Percentiles rank a stretch among this genome's conserved stretches.
Evolutionary conservation across 176 grass and related monocot species (phyloP).

Genomic region (Cenchrus fungigraminus): DNA sequence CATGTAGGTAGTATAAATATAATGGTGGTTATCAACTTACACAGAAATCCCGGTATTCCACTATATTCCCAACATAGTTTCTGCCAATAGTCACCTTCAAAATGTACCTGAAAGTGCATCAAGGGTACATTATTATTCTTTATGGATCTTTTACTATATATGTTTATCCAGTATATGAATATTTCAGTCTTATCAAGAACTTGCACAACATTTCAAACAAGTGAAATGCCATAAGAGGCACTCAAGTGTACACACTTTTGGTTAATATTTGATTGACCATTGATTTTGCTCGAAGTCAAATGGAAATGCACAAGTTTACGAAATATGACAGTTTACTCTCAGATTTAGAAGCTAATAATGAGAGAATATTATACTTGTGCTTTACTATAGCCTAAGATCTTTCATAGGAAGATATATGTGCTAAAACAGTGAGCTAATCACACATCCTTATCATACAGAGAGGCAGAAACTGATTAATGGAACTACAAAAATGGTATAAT

Average conservation of each 20-base stretch:
- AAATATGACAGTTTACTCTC: neutral
- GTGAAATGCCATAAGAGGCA: neutral
- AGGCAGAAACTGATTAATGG: neutral
- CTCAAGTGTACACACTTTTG: neutral
- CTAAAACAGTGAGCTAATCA: neutral
- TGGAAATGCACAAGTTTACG: neutral
- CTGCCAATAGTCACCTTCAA: constrained; percentile 79
- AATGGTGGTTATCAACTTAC: constrained; percentile 50
- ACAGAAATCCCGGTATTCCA: constrained; percentile 74
- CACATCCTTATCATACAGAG: neutral
- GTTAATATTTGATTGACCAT: neutral
- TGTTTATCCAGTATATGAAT: neutral
- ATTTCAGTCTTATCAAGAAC: neutral
- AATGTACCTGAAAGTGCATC: constrained; percentile 60
- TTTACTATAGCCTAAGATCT: neutral
- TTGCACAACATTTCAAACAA: neutral
- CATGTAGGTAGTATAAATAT: neutral
- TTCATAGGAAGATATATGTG: neutral
- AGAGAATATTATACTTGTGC: neutral
- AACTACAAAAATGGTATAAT: neutral
- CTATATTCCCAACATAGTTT: constrained; percentile 82
- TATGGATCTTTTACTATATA: neutral
- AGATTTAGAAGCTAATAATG: neutral
- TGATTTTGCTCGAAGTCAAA: neutral
- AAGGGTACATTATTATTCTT: neutral